Evolutionary conservation across 1,284 basidiomycete genomes (phyloP).

Genomic region (Phellopilus nigrolimitatus): DNA sequence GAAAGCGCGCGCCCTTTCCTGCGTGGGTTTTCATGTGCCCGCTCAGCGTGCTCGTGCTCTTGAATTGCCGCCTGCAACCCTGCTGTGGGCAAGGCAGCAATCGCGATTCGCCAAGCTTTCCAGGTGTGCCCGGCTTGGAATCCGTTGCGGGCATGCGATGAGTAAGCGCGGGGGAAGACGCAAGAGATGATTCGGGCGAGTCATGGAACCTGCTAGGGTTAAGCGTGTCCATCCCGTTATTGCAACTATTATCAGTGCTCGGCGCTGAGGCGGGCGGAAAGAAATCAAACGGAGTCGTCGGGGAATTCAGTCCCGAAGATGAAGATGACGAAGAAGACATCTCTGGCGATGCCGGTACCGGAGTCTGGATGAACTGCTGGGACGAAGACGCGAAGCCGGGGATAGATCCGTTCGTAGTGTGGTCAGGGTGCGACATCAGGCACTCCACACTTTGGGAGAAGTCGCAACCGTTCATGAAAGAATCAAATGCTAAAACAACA

Average conservation of each 20-base stretch:
- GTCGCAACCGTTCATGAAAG: slow-evolving; percentile 12
- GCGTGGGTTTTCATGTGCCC: slow-evolving; percentile 21
- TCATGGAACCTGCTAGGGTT: background rate
- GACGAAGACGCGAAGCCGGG: background rate
- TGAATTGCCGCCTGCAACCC: slow-evolving; percentile 19
- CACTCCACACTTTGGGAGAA: slow-evolving; percentile 4
- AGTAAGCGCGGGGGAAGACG: slow-evolving; percentile 8
- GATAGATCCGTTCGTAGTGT: too few relatives aligned
- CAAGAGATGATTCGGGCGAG: background rate
- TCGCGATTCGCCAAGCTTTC: slow-evolving; percentile 11
- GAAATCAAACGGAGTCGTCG: slow-evolving; percentile 16
- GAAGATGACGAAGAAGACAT: slow-evolving; percentile 16
- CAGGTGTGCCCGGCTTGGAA: background rate
- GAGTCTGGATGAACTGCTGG: slow-evolving; percentile 4
- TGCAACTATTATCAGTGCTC: background rate
- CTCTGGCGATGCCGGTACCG: slow-evolving; percentile 17
- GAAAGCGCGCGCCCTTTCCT: slow-evolving; percentile 19
- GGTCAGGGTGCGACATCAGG: slow-evolving; percentile 11
- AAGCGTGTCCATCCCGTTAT: background rate
- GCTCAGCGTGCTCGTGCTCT: slow-evolving; percentile 19
- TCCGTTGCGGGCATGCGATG: background rate
- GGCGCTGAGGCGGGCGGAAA: slow-evolving; percentile 8
- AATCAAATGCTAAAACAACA: slow-evolving; percentile 13
- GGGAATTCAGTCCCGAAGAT: slow-evolving; percentile 12
- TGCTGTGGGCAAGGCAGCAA: slow-evolving; percentile 19